Base-by-base conservation (phyloP, 2,329 filamentous ascomycete genomes). In the Scedosporium dehoogii region DNA sequence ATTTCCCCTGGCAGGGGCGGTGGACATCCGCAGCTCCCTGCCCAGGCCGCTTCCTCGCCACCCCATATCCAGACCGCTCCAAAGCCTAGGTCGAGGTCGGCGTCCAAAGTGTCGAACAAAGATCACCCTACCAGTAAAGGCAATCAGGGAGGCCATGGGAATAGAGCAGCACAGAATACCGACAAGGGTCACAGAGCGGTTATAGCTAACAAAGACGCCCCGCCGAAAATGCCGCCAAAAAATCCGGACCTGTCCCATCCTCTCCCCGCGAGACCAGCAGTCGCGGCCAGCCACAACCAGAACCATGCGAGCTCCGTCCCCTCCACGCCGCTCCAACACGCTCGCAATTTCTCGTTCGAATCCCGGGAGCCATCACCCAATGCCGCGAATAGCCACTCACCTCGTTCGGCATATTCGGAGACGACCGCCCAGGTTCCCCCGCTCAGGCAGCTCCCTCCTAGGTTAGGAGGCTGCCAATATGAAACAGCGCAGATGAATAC, bases 251-350 rank as follows among this genome's bases (percentile, higher is more conserved):
- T 67, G 67, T 62, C 65, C 41, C 68, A 67, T 25, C 68, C 65
- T 4, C 64, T 70, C 23, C 66, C 68, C 18, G 62, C 66, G 18
- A 66, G 68, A 27, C 66, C 68, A 63, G 65, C 66, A 51, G 64
- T 63, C 48, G 44, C 61, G 7, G 61, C 59, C 23, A 59, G 38
- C 25, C 65, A 65, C 10, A 56, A 60, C 29, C 72, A 73, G 62
- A 69, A 75, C 14, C 81, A 96, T 71, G 96, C 93, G 25, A 96
- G 83, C 72, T 97, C 93, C 7, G 90, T 97, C 58, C 93, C 93
- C 1, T 96, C 93, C 1, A 97, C 93, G 3, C 94, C 93, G 7
- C 90, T 93, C 70, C 92, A 97, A 73, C 89, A 90, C 74, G 85
- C 92, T 67, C 86, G 91, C 64, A 88, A 92, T 69, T 89, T 94